Evolutionary conservation across 2,329 filamentous ascomycete species (phyloP), one percentile per base, ranked within the genome.

Genomic region (Sporothrix luriei): DNA sequence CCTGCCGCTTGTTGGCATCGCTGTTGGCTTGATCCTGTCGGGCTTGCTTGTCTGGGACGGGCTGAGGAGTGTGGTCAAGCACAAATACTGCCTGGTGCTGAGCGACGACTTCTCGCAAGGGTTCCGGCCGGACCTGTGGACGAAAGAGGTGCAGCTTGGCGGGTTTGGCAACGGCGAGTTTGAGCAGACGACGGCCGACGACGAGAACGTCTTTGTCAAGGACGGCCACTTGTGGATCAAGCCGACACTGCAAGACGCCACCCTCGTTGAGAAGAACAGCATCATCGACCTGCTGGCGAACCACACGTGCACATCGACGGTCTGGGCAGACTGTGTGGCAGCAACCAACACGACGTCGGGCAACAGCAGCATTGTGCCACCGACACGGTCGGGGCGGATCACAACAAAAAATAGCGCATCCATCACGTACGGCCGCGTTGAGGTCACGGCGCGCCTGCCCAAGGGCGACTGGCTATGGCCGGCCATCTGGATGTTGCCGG

Each of bases 401-500:
- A 90, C 89, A 80, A 94, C 91, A 69, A 90, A 87, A 76, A 86
- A 86, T 55, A 87, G 89, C 19, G 88, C 88, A 7, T 84, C 81
- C 19, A 91, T 96, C 82, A 92, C 88, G 79, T 96, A 91, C 77
- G 92, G 92, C 62, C 90, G 91, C 55, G 85, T 96, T 67, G 91
- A 96, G 77, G 91, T 96, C 5, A 88, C 85, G 1, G 92, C 92
- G 33, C 90, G 90, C 79, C 81, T 95, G 38, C 91, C 92, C 4
- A 79, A 82, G 62, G 92, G 92, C 68, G 92, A 95, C 80, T 95
- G 92, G 92, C 84, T 96, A 13, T 95, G 92, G 92, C 92, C 92
- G 2, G 91, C 91, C n/a, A 94, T 96, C 75, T 94, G 91, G 91
- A 91, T 96, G 90, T 83, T 95, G 82, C 92, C 92, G 1, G 87